Evolutionary conservation across 2,329 filamentous ascomycete species (phyloP).

Genomic region (Claviceps africana): DNA sequence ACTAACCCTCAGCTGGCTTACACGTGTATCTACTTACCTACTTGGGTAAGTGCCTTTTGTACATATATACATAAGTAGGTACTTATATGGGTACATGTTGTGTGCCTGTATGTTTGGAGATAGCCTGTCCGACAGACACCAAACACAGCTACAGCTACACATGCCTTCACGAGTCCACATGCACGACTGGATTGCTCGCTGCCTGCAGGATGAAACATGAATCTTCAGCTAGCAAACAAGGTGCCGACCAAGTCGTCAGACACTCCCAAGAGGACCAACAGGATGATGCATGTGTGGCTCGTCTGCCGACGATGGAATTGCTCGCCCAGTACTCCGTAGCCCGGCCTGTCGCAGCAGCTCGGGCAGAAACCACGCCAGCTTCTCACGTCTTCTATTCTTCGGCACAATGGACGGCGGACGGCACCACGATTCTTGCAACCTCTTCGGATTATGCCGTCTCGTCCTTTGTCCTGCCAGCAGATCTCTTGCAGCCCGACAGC

Average conservation of each 20-base stretch:
- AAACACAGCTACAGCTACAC: too few relatives aligned
- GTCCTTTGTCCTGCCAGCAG: conserved; percentile 41
- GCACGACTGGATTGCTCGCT: background rate
- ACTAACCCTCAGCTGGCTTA: too few relatives aligned
- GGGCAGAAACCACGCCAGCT: background rate
- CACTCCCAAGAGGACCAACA: background rate
- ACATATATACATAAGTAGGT: background rate
- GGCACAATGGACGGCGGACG: conserved; percentile 40
- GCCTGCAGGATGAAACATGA: background rate
- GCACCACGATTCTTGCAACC: conserved; percentile 41
- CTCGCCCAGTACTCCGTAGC: background rate
- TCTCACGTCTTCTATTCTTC: conserved; percentile 21
- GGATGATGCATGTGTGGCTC: background rate
- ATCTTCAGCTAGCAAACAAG: background rate
- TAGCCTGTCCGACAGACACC: too few relatives aligned
- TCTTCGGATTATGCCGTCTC: conserved; percentile 40
- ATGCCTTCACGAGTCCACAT: background rate
- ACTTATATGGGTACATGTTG: too few relatives aligned
- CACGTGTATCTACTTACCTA: too few relatives aligned
- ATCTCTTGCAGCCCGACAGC: conserved; percentile 31
- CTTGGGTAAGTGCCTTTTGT: too few relatives aligned
- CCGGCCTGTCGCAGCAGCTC: background rate
- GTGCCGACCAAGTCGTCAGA: background rate
- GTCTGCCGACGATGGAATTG: background rate
- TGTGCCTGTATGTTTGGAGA: too few relatives aligned